phyloP scores from a whole-genome alignment of 768 basidiomycete genomes.

The Amanita fuliginea region DNA sequence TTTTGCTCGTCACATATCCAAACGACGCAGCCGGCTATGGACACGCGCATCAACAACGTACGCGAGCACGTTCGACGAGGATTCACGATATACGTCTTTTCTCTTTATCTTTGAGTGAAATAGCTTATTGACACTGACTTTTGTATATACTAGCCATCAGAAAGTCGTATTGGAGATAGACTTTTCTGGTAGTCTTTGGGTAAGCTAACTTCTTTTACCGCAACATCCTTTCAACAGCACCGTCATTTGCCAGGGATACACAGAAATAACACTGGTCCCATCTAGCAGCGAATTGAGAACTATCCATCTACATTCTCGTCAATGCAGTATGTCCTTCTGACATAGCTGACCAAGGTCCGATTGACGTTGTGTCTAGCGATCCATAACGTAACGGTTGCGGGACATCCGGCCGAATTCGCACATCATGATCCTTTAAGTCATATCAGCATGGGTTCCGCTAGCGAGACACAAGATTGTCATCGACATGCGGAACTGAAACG shows the following conservation, averaged over 20 bases:
- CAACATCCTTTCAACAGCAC: constrained; percentile 2
- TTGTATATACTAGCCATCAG: constrained; percentile 82
- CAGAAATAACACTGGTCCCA: constrained; percentile 84
- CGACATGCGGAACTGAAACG: constrained; percentile 90
- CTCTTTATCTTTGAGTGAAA: constrained; percentile 10
- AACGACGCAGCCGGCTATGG: constrained; percentile 23
- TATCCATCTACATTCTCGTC: constrained; percentile 80
- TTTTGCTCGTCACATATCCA: constrained; percentile 18
- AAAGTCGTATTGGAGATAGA: constrained; percentile 92
- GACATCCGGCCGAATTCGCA: constrained; percentile 65
- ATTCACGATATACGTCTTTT: constrained; percentile 78
- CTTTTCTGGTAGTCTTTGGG: constrained; percentile 81
- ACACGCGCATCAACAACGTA: constrained; percentile 47
- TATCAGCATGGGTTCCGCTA: constrained; percentile 39
- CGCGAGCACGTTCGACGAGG: constrained; percentile 75
- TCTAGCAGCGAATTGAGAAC: constrained; percentile 69
- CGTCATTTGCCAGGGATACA: constrained; percentile 62
- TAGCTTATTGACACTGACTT: constrained; percentile 18
- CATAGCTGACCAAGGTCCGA: not conserved
- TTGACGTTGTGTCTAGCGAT: constrained; percentile 36
- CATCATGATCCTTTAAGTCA: constrained; percentile 68
- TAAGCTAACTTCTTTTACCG: constrained; percentile 22
- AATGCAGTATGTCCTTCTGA: constrained; percentile 55
- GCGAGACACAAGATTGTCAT: constrained; percentile 67
- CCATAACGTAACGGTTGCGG: constrained; percentile 62